phyloP scores from a whole-genome alignment of 1,139 yeast genomes.

The Hanseniaspora gamundiae region DNA sequence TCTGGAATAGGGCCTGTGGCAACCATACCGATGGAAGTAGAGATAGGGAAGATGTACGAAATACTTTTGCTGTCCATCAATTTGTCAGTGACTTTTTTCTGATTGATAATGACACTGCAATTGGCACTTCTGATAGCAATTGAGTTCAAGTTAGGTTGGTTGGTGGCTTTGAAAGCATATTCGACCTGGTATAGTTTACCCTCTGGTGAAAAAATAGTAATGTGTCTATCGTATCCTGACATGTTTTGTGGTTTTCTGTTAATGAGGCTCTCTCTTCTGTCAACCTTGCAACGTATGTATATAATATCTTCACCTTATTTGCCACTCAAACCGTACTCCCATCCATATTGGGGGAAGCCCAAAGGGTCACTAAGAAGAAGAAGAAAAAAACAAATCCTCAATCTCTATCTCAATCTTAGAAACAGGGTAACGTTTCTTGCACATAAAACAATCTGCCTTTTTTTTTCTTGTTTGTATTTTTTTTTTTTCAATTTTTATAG shows the following conservation, averaged over 20 bases:
- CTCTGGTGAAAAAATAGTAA: conserved; percentile 95
- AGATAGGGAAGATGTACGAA: conserved; percentile 70
- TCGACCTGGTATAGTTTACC: conserved; percentile 96
- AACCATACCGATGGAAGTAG: conserved; percentile 76
- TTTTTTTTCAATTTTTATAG: too few species aligned
- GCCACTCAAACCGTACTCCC: too few species aligned
- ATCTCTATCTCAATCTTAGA: too few species aligned
- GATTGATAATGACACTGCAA: conserved; percentile 83
- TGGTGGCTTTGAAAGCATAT: conserved; percentile 95
- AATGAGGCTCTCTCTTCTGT: too few species aligned
- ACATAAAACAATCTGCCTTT: too few species aligned
- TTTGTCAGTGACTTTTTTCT: conserved; percentile 93
- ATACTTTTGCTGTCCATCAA: conserved; percentile 78
- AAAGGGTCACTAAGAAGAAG: too few species aligned
- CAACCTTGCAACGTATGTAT: too few species aligned
- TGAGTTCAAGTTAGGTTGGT: conserved; percentile 82
- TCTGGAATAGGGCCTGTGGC: conserved; percentile 96
- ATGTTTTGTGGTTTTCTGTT: not conserved
- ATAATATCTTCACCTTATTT: too few species aligned
- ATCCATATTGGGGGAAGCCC: too few species aligned
- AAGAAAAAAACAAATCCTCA: too few species aligned
- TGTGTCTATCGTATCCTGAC: conserved; percentile 94
- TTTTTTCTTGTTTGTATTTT: too few species aligned
- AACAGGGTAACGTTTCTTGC: too few species aligned
- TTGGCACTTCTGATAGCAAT: conserved; percentile 80